Evolutionary conservation across 306 rosid species (phyloP), one percentile per base, ranked within the genome.

Genomic region (Vachellia pachyceras): DNA sequence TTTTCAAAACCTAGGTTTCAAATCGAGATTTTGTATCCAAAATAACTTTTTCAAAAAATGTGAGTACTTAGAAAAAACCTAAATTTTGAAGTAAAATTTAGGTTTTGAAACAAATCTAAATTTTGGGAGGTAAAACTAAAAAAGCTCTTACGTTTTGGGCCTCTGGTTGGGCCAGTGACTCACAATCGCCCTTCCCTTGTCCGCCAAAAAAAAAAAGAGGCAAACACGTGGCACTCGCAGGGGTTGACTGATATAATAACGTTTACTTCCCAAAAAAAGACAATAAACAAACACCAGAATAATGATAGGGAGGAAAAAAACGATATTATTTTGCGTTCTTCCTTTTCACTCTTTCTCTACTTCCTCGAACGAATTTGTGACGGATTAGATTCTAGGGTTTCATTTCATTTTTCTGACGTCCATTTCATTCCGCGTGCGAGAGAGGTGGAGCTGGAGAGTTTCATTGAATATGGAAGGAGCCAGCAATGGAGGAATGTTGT

Each of bases 401-500:
- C 17, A 41, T 69, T 20, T 41, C 52, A 22, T 69, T 69, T 20
- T 41, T 41, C 41, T 20, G 72, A 41, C 52, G 54, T 11, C 35
- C 10, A 41, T 18, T 41, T 10, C 50, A 11, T 20, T 22, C 73
- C 42, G 29, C 73, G 40, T 3, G 40, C 18, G 68, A 33, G 23
- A 41, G 52, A 69, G 15, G 47, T 2, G 44, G 52, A 1, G 15
- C 52, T 69, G 20, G 18, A 22, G 12, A 10, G 36, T 69, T 69
- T 6, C 9, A 20, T 60, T 12, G 61, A 69, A 20, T 83, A 92
- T 92, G 98, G 98, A 95, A 46, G 97, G 94, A 39, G 90, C 91
- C 23, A 91, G 97, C 97, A 92, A 95, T 82, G 98, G 98, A 54
- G 98, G 98, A n/a, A 90, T 95, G 94, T 71, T 95, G 90, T 95